phyloP scores from a whole-genome alignment of 345 rosid genomes.

The Pugionium dolabratum region DNA sequence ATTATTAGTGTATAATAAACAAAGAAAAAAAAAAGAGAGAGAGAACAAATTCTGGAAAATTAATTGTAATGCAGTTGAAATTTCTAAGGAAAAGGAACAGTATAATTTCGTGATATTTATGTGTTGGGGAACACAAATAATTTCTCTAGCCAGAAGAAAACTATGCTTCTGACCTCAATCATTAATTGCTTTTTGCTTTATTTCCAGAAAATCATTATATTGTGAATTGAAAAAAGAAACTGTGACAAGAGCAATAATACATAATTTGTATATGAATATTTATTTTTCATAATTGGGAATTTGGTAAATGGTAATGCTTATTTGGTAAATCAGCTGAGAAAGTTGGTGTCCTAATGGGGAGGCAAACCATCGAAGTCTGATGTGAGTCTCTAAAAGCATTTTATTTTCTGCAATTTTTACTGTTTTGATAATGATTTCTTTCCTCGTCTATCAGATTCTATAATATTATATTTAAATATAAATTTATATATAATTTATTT shows the following conservation, averaged over 20 bases:
- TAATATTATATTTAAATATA: not conserved
- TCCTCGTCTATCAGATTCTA: conserved; percentile 20
- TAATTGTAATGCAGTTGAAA: conserved; percentile 33
- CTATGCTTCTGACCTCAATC: conserved; percentile 38
- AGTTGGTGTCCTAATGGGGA: conserved; percentile 44
- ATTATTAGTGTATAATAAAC: conserved; percentile 21
- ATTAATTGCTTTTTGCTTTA: conserved; percentile 17
- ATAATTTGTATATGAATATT: conserved; percentile 12
- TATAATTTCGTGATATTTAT: conserved; percentile 35
- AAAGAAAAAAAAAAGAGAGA: not conserved
- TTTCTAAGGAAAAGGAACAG: conserved; percentile 13
- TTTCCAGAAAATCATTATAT: conserved; percentile 33
- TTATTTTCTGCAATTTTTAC: conserved; percentile 26
- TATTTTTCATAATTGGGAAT: conserved; percentile 14
- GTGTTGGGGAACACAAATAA: conserved; percentile 40
- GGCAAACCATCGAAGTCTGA: conserved; percentile 41
- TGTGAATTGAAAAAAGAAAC: conserved; percentile 19
- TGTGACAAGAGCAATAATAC: conserved; percentile 30
- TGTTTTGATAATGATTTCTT: conserved; percentile 36
- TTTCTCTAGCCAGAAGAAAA: conserved; percentile 38
- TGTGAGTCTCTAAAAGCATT: conserved; percentile 34
- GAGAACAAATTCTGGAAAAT: not conserved
- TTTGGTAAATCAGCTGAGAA: conserved; percentile 38
- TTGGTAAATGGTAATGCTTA: conserved; percentile 30
- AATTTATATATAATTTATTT: too few relatives aligned